Evolutionary conservation across 106 monocot species (phyloP).

Genomic region (Chionographis japonica): DNA sequence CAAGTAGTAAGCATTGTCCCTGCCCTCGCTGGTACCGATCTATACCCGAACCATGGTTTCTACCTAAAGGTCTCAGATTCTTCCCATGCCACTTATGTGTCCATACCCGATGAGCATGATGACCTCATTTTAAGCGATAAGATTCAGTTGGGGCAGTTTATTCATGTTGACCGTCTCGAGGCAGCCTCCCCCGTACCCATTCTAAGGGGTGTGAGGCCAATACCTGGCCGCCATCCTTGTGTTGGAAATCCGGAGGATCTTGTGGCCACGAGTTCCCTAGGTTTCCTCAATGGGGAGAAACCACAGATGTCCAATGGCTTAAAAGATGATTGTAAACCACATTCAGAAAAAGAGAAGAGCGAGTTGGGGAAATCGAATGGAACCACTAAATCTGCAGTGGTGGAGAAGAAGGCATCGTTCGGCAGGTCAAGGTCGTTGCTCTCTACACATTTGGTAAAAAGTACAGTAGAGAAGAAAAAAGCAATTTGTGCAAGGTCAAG

Average conservation of each 20-base stretch:
- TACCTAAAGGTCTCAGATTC: conserved; percentile 87
- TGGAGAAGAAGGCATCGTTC: conserved; percentile 15
- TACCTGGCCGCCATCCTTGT: conserved; percentile 62
- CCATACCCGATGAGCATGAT: conserved; percentile 62
- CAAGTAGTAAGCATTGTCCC: conserved; percentile 81
- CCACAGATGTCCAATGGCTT: conserved; percentile 20
- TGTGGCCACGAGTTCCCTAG: conserved; percentile 43
- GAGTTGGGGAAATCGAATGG: conserved; percentile 19
- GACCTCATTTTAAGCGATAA: conserved; percentile 71
- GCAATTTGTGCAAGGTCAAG: conserved; percentile 16
- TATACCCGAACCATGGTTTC: conserved; percentile 56
- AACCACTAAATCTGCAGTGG: conserved; percentile 10
- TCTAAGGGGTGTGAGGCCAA: conserved; percentile 48
- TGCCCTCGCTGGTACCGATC: conserved; percentile 56
- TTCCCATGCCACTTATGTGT: conserved; percentile 69
- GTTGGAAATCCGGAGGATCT: conserved; percentile 72
- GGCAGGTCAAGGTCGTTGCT: conserved; percentile 29
- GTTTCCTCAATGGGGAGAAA: conserved; percentile 38
- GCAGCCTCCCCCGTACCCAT: conserved; percentile 65
- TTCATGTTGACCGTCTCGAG: conserved; percentile 67
- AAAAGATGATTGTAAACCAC: conserved; percentile 3
- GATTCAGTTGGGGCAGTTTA: conserved; percentile 70
- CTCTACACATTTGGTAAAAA: conserved; percentile 22
- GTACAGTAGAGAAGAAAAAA: conserved; percentile 27
- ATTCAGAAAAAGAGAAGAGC: conserved; percentile 21